Base-by-base conservation (phyloP, 2,329 filamentous ascomycete genomes). In the Ilyonectria mors-panacis region DNA sequence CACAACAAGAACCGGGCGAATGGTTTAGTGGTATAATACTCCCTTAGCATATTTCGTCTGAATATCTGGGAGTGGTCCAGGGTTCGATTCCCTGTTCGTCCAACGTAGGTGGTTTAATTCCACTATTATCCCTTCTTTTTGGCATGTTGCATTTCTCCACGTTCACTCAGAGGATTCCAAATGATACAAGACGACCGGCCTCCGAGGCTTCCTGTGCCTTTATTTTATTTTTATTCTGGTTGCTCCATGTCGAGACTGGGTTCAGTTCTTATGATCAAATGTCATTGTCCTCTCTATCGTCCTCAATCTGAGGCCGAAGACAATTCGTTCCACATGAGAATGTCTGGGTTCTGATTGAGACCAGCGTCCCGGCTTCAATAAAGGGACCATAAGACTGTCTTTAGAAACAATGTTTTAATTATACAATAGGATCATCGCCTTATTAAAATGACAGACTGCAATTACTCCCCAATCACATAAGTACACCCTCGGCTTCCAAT, bases 401-500 rank as follows among this genome's bases (percentile, higher is more conserved):
- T 6, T 5, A 42, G 15, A n/a, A 42, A n/a, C 17, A 42, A 6
- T 8, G 39, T 42, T n/a, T 8, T 6, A 42, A 8, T 5, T n/a
- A 17, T n/a, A 17, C 39, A 42, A 42, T n/a, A n/a, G 2, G 39
- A 19, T 42, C 15, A n/a, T 9, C 15, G 39, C 8, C 17, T 8
- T 8, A 42, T n/a, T n/a, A n/a, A 33, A 33, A 23, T 9, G 6
- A 39, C 26, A 19, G 15, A 28, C 26, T 15, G 6, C 8, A 3
- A n/a, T 68, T 66, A 89, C 81, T 91, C 88, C 54, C 89, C 88
- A 75, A 90, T 88, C 9, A 90, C 89, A 81, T 91, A 92, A 3
- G 89, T 92, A 77, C 92, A 93, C 0, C 92, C 92, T 66, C 87
- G 81, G 1, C 78, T 72, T 1, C 91, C 91, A 53, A 93, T 85